Evolutionary conservation across 148 eudicot species (phyloP).

Genomic region (Beta vulgaris): DNA sequence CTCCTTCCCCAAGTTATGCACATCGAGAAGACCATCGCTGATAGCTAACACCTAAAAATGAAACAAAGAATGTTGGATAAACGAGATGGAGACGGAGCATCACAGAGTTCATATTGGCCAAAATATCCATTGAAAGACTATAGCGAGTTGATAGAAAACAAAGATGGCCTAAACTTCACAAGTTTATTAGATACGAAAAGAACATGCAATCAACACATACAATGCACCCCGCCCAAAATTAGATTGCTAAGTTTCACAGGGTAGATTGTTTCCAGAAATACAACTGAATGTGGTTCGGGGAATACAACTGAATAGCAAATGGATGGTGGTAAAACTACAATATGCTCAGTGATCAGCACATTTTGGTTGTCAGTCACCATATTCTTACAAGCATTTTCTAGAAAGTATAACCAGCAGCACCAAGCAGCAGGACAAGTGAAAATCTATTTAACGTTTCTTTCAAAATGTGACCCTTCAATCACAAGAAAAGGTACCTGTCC

Average conservation of each 20-base stretch:
- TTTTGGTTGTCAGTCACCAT: neutral
- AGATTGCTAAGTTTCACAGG: neutral
- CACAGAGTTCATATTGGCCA: neutral
- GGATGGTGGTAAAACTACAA: neutral
- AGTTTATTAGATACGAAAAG: neutral
- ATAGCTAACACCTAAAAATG: slow-evolving; percentile 73
- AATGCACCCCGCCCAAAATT: neutral
- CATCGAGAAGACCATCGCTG: slow-evolving; percentile 83
- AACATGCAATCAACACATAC: neutral
- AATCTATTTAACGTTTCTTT: neutral
- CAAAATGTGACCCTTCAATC: neutral
- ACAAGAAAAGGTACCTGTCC: neutral
- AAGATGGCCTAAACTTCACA: neutral
- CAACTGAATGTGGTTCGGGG: neutral
- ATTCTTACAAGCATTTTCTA: neutral
- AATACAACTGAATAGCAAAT: neutral
- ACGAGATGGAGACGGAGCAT: neutral
- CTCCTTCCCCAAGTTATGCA: slow-evolving; percentile 92
- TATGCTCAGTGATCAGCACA: neutral
- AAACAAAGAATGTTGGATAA: slow-evolving; percentile 1
- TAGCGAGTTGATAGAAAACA: neutral
- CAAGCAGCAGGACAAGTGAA: neutral
- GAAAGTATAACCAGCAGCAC: neutral
- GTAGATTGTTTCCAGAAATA: neutral
- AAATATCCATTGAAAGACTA: neutral